Evolutionary conservation across 2,329 filamentous ascomycete genomes (phyloP).

Genomic region (Colletotrichum tropicale): DNA sequence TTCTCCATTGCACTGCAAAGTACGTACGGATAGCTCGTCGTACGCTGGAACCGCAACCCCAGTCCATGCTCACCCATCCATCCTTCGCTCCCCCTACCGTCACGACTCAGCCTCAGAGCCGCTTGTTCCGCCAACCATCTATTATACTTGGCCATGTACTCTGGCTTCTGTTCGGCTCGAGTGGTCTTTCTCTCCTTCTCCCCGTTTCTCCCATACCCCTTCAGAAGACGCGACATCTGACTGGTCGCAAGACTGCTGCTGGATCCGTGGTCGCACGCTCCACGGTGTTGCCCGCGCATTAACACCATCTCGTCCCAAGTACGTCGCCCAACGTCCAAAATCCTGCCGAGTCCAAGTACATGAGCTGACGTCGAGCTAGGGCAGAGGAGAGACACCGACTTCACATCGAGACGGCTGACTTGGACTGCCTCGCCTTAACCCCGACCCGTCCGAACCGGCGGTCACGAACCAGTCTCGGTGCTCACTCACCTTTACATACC

Average conservation of each 20-base stretch:
- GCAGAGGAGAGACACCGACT: background rate
- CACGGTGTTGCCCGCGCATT: background rate
- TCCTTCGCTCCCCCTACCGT: background rate
- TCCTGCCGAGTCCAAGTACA: background rate
- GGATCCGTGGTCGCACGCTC: background rate
- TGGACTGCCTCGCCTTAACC: background rate
- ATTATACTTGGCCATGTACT: background rate
- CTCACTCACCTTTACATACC: background rate
- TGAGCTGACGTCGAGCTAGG: background rate
- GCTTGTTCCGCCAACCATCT: slow-evolving; percentile 23
- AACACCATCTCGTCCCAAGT: slow-evolving; percentile 4
- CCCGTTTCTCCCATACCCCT: background rate
- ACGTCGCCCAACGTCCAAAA: background rate
- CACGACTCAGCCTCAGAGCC: slow-evolving; percentile 27
- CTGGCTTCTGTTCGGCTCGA: background rate
- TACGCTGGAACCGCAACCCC: background rate
- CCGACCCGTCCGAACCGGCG: slow-evolving; percentile 15
- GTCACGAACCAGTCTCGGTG: background rate
- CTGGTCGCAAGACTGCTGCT: background rate
- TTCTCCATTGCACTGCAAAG: background rate
- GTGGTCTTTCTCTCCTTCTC: background rate
- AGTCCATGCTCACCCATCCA: background rate
- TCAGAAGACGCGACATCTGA: background rate
- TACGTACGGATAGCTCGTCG: background rate
- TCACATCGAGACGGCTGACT: background rate